Evolutionary conservation across 495 filamentous ascomycete species (phyloP), one percentile per base, ranked within the genome.

Genomic region (Penicillium taxi): DNA sequence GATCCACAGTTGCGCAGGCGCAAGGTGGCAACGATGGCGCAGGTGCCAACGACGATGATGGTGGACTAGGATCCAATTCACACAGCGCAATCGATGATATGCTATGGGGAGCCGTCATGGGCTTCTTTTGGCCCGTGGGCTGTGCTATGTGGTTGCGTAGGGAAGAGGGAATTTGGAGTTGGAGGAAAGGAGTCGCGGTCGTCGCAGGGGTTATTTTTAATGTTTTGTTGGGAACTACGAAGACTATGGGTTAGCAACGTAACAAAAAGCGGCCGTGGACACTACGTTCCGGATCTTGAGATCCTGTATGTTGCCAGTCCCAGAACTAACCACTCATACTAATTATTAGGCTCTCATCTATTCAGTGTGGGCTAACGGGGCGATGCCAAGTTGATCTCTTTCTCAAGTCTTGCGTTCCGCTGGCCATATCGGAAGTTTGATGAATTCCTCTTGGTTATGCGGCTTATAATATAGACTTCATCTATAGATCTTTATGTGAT

Each of bases 111-210:
- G 86, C 83, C 50, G 61, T 91, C 17, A 85, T 88, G 52, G 91
- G 91, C 14, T 96, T 95, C 63, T 81, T 98, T 55, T 98, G 88
- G 80, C 89, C 91, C 18, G 56, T 96, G 27, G 87, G 82, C 0
- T 86, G 84, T 50, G 68, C 87, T 18, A 78, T 80, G 30, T 94
- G 86, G 87, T 57, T 90, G 55, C 67, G 88, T 31, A 69, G 87
- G 37, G 89, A 96, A 62, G 85, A 93, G 41, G 87, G 87, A 8
- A 79, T 95, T 41, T 94, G 86, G 78, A 83, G 78, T 25, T 74
- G 77, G 63, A 61, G 87, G 51, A 81, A 84, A 70, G 74, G 84
- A 50, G 74, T 93, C 46, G 87, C 89, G 44, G 84, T 95, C 11
- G 75, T 81, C 49, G 75, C 84, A 20, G 91, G 91, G 1, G 71